Percentiles rank a stretch among this genome's conserved stretches.
phyloP scores from a whole-genome alignment of 331 rosid species.

The Saraca asoca region DNA sequence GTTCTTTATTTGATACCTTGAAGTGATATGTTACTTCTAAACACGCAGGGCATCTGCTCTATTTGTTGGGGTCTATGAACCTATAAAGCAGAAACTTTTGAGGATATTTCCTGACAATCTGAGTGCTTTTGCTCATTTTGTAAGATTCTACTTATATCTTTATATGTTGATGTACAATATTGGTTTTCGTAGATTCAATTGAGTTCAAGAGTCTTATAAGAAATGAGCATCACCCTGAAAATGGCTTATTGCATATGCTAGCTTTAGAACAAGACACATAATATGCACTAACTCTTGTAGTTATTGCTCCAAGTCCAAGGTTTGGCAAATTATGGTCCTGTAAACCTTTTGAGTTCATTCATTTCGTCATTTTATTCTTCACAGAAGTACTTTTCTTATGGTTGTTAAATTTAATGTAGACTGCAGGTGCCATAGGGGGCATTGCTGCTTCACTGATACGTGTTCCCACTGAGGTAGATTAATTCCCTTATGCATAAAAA shows the following conservation, averaged over 20 bases:
- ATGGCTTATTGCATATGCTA: constrained; percentile 6
- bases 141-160: constrained; percentile 46
- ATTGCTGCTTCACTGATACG: constrained; percentile 92
- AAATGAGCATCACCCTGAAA: not conserved
- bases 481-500: constrained; percentile 28
- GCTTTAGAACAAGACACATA: constrained; percentile 14
- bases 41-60: constrained; percentile 85
- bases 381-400: constrained; percentile 19
- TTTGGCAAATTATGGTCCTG: constrained; percentile 22
- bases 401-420: constrained; percentile 54
- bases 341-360: constrained; percentile 28
- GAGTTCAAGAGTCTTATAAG: constrained; percentile 7
- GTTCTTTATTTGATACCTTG: constrained; percentile 28
- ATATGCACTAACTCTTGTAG: not conserved
- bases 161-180: constrained; percentile 4
- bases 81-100: constrained; percentile 79
- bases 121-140: constrained; percentile 83
- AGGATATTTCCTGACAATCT: constrained; percentile 75
- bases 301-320: constrained; percentile 18
- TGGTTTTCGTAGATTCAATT: constrained; percentile 11
- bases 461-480: constrained; percentile 95
- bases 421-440: constrained; percentile 96
- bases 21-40: constrained; percentile 28
- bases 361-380: constrained; percentile 27
- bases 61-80: constrained; percentile 92